Evolutionary conservation across 495 filamentous ascomycete species (phyloP), one percentile per base, ranked within the genome.

Genomic region (Tuber aestivum): DNA sequence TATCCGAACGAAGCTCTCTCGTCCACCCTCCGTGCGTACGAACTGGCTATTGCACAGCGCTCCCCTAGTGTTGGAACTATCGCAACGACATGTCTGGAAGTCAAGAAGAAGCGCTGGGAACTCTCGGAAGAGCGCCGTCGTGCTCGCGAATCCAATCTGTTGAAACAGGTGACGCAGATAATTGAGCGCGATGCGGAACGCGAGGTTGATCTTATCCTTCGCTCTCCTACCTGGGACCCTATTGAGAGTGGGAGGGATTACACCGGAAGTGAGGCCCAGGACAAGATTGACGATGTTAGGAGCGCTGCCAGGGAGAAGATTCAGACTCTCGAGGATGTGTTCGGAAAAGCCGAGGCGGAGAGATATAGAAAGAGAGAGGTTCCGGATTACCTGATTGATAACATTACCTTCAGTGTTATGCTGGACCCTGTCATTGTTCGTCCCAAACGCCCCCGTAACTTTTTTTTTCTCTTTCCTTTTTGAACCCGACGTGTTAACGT

Each of bases 361-460:
- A 86, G 87, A 72, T 76, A 83, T 76, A 74, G 83, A 78, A 85
- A 83, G 80, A 86, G 92, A 73, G 85, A 91, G 78, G 92, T 97
- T 3, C 94, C 95, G 0, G 95, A 97, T 77, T 93, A 93, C 86
- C 86, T 92, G 0, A 87, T 99, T 68, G 95, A 98, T 82, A 91
- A 90, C 37, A 98, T 99, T 72, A 93, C 91, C 0, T 97, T 97
- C 79, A 87, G 89, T 50, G 88, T 97, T 76, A 97, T 99, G 94
- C 88, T 95, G 79, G 95, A 99, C 84, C 95, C 93, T 6, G 92
- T 95, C 20, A 87, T 94, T 27, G 89, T 91, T 84, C 81, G 87
- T 86, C 7, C 70, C 44, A 45, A 41, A 42, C 72, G 32, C 69
- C 45, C 27, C 18, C 3, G 14, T 68, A 32, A 14, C 5, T 27